A percentile compares a stretch with the other conserved stretches of the same genome.
phyloP scores from a whole-genome alignment of 2,329 filamentous ascomycete genomes.

The Xylariaceae sp. region DNA sequence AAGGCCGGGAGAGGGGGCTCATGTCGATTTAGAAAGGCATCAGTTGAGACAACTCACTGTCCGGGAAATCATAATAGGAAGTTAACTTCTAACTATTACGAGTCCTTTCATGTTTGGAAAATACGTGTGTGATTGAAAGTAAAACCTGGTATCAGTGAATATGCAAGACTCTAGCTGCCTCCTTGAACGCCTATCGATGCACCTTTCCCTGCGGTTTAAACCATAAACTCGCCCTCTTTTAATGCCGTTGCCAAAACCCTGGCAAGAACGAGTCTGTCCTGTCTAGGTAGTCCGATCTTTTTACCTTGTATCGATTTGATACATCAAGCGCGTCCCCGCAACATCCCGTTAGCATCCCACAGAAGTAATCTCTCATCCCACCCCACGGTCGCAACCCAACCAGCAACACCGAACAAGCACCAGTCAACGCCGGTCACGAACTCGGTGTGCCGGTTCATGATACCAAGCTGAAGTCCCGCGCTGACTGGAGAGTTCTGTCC shows the following conservation, averaged over 20 bases:
- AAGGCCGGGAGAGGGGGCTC: background rate
- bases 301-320: no score
- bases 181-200: slow-evolving; percentile 23
- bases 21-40: background rate
- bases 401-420: slow-evolving; percentile 94
- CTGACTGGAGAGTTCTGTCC: slow-evolving; percentile 41
- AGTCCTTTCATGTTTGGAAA: background rate
- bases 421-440: slow-evolving; percentile 97
- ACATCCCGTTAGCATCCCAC: slow-evolving; percentile 73
- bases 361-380: slow-evolving; percentile 93
- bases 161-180: background rate
- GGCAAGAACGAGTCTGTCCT: background rate
- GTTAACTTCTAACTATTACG: background rate
- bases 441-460: slow-evolving; percentile 93
- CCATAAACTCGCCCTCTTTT: background rate
- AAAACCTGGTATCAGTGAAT: slow-evolving; percentile 10
- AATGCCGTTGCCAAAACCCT: background rate
- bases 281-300: background rate
- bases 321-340: slow-evolving; percentile 27
- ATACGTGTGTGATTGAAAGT: background rate
- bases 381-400: slow-evolving; percentile 91
- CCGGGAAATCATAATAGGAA: background rate
- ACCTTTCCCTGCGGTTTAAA: slow-evolving; percentile 1
- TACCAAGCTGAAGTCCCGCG: slow-evolving; percentile 72
- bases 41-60: background rate